Conservation (phyloP, 768 basidiomycete genomes). For the Suillus fuscotomentosus region DNA sequence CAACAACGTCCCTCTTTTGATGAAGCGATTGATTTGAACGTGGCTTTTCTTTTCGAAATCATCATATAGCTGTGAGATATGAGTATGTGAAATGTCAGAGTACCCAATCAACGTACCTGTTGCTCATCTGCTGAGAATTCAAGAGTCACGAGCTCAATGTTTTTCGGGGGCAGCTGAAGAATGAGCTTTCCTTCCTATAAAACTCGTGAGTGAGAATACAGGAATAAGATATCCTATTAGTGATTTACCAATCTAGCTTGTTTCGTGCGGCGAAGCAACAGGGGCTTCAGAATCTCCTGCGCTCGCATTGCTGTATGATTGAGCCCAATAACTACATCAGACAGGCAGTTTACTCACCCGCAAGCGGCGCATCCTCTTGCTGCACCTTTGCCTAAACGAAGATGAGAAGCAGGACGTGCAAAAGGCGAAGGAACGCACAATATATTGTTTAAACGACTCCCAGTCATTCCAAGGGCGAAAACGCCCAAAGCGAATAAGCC, state of each 20-base stretch:
- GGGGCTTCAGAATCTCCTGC: constrained; percentile 63
- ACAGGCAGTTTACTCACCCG: constrained; percentile 36
- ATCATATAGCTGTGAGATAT: constrained; percentile 49
- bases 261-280: constrained; percentile 75
- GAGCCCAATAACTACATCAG: background rate
- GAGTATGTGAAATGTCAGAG: background rate
- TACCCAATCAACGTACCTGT: constrained; percentile 37
- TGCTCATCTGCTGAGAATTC: constrained; percentile 68
- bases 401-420: background rate
- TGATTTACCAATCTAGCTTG: constrained; percentile 41
- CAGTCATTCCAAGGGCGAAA: constrained; percentile 76
- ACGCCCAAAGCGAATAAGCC: constrained; percentile 65
- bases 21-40: constrained; percentile 57
- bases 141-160: constrained; percentile 56
- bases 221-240: background rate
- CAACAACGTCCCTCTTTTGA: constrained; percentile 60
- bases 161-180: constrained; percentile 59
- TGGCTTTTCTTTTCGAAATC: constrained; percentile 54
- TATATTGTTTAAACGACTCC: constrained; percentile 57
- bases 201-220: background rate
- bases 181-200: constrained; percentile 63
- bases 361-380: constrained; percentile 55
- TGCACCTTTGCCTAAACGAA: constrained; percentile 49
- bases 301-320: constrained; percentile 47
- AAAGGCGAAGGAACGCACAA: constrained; percentile 36